Evolutionary conservation across 306 rosid species (phyloP).

Genomic region (Dalbergia oliveri): DNA sequence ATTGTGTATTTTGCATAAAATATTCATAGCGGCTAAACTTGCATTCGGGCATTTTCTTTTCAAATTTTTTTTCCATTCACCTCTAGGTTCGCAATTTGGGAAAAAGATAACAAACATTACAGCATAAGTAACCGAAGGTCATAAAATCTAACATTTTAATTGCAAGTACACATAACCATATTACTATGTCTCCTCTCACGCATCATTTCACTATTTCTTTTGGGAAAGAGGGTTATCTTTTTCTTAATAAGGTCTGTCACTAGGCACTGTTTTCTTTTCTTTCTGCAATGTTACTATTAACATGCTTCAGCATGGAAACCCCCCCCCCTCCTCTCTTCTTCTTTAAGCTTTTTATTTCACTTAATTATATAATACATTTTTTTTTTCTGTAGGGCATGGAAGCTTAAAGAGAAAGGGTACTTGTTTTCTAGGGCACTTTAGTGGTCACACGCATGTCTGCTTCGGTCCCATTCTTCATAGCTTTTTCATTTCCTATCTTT

Average conservation of each 20-base stretch:
- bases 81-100: neutral
- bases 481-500: slow-evolving; percentile 47
- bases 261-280: slow-evolving; percentile 53
- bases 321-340: too few species aligned
- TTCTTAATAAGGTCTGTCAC: slow-evolving; percentile 63
- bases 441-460: slow-evolving; percentile 90
- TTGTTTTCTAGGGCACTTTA: slow-evolving; percentile 59
- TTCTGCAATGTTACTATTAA: slow-evolving; percentile 51
- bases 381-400: slow-evolving; percentile 47
- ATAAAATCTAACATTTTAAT: slow-evolving; percentile 44
- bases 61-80: too few species aligned
- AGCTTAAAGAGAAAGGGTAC: slow-evolving; percentile 50
- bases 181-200: slow-evolving; percentile 58
- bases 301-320: slow-evolving; percentile 45
- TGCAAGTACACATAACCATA: slow-evolving; percentile 60
- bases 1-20: too few species aligned
- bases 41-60: too few species aligned
- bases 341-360: slow-evolving; percentile 34
- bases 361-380: slow-evolving; percentile 16
- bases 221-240: slow-evolving; percentile 55
- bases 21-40: too few species aligned
- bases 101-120: slow-evolving; percentile 28
- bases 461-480: slow-evolving; percentile 70
- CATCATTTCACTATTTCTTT: slow-evolving; percentile 55
- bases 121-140: slow-evolving; percentile 32